These are phyloP conservation scores for Cyamopsis tetragonoloba DNA, from an alignment of 306 rosid species.

Conservation along the genomic window DNA sequence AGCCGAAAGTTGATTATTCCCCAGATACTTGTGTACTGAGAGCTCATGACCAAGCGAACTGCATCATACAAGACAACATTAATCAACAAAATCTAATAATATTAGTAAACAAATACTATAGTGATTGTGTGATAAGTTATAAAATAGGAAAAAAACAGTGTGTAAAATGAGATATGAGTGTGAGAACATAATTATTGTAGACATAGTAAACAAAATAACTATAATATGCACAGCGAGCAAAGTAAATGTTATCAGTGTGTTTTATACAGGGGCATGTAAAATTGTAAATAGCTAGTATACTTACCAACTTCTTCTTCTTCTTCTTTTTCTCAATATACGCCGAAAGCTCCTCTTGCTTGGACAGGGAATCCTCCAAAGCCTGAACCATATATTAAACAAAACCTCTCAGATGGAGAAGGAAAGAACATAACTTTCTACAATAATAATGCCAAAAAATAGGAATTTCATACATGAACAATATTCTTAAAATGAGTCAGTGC, in stretches of 20 bases:
- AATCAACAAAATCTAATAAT: not conserved
- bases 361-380: slow-evolving; percentile 78
- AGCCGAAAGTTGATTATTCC: not conserved
- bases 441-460: not conserved
- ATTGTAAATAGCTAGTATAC: slow-evolving; percentile 33
- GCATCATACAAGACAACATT: slow-evolving; percentile 26
- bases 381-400: too few species aligned
- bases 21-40: not conserved
- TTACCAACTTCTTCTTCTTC: slow-evolving; percentile 67
- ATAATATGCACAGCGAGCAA: too few species aligned
- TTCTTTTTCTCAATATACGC: slow-evolving; percentile 68
- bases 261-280: not conserved
- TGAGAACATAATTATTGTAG: too few species aligned
- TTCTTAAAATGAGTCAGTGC: too few species aligned
- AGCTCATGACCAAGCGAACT: slow-evolving; percentile 51
- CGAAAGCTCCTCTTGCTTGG: slow-evolving; percentile 57
- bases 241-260: too few species aligned
- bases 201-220: too few species aligned
- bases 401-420: too few species aligned
- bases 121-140: too few species aligned
- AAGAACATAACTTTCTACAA: not conserved
- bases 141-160: too few species aligned
- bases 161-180: too few species aligned
- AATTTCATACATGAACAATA: not conserved
- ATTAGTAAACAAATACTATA: not conserved